phyloP scores from a whole-genome alignment of 345 rosid genomes.

The Hirschfeldia incana region DNA sequence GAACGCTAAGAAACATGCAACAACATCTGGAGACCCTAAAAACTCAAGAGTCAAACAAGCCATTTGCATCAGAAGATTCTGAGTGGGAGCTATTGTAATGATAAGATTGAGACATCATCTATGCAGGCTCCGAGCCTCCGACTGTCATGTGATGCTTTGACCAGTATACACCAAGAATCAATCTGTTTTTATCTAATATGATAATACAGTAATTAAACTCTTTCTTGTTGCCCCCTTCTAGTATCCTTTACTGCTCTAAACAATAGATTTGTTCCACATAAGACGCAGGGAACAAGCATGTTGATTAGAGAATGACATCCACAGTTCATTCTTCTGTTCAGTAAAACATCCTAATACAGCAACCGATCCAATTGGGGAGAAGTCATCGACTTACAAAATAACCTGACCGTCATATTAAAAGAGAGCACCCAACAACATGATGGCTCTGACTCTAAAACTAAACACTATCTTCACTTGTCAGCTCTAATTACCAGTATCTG shows the following conservation, averaged over 20 bases:
- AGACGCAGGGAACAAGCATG: constrained; percentile 14
- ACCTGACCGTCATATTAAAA: constrained; percentile 10
- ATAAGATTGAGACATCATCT: not conserved
- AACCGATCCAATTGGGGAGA: constrained; percentile 2
- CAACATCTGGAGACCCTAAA: constrained; percentile 23
- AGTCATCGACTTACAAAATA: constrained; percentile 8
- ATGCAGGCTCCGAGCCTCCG: not conserved
- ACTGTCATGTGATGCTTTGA: constrained; percentile 6
- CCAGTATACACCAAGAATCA: not conserved
- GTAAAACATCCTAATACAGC: constrained; percentile 26
- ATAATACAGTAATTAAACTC: not conserved
- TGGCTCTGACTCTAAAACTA: constrained; percentile 25
- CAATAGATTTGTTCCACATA: not conserved
- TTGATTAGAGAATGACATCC: constrained; percentile 5
- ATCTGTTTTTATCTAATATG: not conserved
- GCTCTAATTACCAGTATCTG: constrained; percentile 37
- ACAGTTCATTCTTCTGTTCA: constrained; percentile 24
- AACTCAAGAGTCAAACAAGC: constrained; percentile 27
- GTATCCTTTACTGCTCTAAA: constrained; percentile 7
- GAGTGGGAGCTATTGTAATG: constrained; percentile 74
- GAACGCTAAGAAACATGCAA: constrained; percentile 9
- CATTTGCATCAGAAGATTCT: constrained; percentile 43
- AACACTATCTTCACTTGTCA: constrained; percentile 12
- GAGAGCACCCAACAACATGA: constrained; percentile 1
- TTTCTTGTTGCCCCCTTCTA: not conserved